Percentiles rank a stretch among this genome's conserved stretches.
phyloP scores from a whole-genome alignment of 202 grass and related monocot species.

The Carex arenaria region DNA sequence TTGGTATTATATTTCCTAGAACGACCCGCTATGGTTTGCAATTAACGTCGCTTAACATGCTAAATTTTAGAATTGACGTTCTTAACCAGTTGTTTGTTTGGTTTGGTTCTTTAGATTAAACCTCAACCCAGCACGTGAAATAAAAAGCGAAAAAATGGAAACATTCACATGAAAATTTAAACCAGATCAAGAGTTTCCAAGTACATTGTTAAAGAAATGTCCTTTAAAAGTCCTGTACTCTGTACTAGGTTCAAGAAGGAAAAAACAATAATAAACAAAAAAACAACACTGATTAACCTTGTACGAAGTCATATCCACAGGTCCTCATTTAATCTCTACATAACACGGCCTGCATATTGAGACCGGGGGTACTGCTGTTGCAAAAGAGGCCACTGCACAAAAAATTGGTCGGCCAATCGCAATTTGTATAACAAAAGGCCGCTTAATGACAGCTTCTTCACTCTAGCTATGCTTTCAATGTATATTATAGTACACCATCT shows the following conservation, averaged over 20 bases:
- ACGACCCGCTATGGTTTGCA: too few species aligned
- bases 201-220: not conserved
- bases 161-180: not conserved
- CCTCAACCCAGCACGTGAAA: not conserved
- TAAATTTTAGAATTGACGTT: not conserved
- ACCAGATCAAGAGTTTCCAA: not conserved
- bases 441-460: slow-evolving; percentile 75
- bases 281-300: not conserved
- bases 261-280: not conserved
- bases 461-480: slow-evolving; percentile 89
- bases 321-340: not conserved
- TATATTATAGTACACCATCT: slow-evolving; percentile 84
- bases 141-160: not conserved
- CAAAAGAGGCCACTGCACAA: slow-evolving; percentile 84
- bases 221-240: not conserved
- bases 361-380: slow-evolving; percentile 53
- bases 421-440: slow-evolving; percentile 82
- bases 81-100: not conserved
- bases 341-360: slow-evolving; percentile 43
- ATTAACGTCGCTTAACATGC: too few species aligned
- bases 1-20: too few species aligned
- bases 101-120: not conserved
- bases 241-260: not conserved
- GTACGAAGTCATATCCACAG: not conserved
- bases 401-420: slow-evolving; percentile 62